Evolutionary conservation across 2,329 filamentous ascomycete species (phyloP).

Genomic region (Colletotrichum sojae): DNA sequence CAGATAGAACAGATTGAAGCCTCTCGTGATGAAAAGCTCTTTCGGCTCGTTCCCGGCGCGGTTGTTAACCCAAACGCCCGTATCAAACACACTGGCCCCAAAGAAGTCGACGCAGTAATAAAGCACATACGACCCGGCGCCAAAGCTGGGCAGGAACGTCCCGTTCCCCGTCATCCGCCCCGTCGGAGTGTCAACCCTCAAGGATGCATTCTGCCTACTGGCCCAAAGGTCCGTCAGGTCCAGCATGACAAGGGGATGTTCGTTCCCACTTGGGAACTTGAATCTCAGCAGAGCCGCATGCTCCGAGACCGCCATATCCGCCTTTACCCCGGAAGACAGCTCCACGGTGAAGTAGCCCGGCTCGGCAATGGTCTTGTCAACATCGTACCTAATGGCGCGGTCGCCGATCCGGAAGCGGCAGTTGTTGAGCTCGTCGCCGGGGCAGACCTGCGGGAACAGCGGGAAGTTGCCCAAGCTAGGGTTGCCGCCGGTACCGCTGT

Average conservation of each 20-base stretch:
- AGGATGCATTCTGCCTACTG: slow-evolving; percentile 55
- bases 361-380: slow-evolving; percentile 60
- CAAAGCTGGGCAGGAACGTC: slow-evolving; percentile 73
- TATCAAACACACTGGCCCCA: slow-evolving; percentile 54
- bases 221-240: slow-evolving; percentile 72
- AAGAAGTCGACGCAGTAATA: slow-evolving; percentile 74
- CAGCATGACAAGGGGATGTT: slow-evolving; percentile 67
- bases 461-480: slow-evolving; percentile 61
- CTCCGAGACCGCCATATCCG: slow-evolving; percentile 73
- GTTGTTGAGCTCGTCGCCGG: slow-evolving; percentile 65
- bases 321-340: slow-evolving; percentile 65
- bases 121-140: slow-evolving; percentile 69
- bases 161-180: slow-evolving; percentile 71
- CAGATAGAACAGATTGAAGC: slow-evolving; percentile 58
- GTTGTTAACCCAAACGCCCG: slow-evolving; percentile 57
- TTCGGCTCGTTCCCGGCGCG: slow-evolving; percentile 55
- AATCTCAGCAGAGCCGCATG: slow-evolving; percentile 75
- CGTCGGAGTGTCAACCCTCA: slow-evolving; percentile 63
- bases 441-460: slow-evolving; percentile 59
- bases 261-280: slow-evolving; percentile 60
- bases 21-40: slow-evolving; percentile 54
- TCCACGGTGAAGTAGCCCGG: slow-evolving; percentile 73
- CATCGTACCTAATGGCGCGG: slow-evolving; percentile 54
- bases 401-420: slow-evolving; percentile 67
- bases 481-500: slow-evolving; percentile 51